Evolutionary conservation across 1,139 yeast species (phyloP), one percentile per base, ranked within the genome.

Genomic region (Suhomyces choctaworum): DNA sequence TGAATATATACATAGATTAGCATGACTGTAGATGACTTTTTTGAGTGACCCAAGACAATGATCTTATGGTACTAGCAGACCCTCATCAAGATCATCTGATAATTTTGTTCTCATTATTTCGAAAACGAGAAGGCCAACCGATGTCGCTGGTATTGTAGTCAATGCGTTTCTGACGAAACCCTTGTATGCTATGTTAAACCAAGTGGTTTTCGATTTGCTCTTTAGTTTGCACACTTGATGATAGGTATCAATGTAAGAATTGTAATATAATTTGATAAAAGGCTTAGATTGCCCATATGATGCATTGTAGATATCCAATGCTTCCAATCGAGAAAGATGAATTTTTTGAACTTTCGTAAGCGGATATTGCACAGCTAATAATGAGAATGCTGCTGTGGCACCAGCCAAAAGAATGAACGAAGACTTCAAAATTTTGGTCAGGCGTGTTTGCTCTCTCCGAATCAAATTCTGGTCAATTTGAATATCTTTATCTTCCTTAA

Each of bases 371-470:
- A 89, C 80, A 5, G 82, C 72, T 42, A 89, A 79, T 16, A 90
- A 64, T 0, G 89, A 70, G 22, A 82, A 67, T 0, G 97, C 92
- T 0, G 97, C 96, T 4, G 86, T 70, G 10, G 94, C 89, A 7
- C 97, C 97, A 0, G 95, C 96, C n/a, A 83, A 48, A 25, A 90
- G 70, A 4, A 88, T 77, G 56, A 86, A 87, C 1, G 84, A 61
- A 7, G 95, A 82, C 48, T 78, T 80, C 29, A 85, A 60, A 24
- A 80, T 68, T 43, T 65, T 70, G 1, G 73, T 65, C 67, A 68
- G 73, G 28, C 72, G 51, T 16, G 61, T 61, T 29, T 64, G 62
- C 36, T 70, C 76, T 16, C 64, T 47, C 27, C 52, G 48, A 9
- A 60, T 50, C 26, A 55, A 29, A 16, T 47, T 48, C 31, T 63